A percentile compares a stretch with the other conserved stretches of the same genome.
Evolutionary conservation across 257 asterid genomes (phyloP).

Genomic region (Cynanchum wilfordii): DNA sequence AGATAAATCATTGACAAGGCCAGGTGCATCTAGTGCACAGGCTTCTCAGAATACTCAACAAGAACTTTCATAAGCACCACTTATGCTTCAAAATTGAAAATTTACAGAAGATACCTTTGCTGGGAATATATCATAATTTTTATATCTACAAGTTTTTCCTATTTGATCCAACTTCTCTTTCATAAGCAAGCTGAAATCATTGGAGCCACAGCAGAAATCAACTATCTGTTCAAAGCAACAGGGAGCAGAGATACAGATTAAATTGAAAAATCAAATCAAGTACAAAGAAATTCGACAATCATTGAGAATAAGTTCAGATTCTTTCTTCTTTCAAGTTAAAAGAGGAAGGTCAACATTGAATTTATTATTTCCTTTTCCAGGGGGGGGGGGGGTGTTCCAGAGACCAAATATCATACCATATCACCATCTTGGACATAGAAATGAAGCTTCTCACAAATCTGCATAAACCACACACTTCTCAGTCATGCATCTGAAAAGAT

Average conservation of each 20-base stretch:
- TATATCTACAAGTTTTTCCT: slow-evolving; percentile 63
- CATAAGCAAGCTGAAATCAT: slow-evolving; percentile 84
- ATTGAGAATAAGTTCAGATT: not conserved
- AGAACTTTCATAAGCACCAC: not conserved
- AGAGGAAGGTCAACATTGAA: no score
- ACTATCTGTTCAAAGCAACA: slow-evolving; percentile 56
- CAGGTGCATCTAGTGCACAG: not conserved
- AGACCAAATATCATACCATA: slow-evolving; percentile 45
- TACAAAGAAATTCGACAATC: not conserved
- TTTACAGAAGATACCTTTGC: slow-evolving; percentile 47
- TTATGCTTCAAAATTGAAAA: not conserved
- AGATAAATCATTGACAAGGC: not conserved
- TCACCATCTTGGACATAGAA: slow-evolving; percentile 80
- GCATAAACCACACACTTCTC: slow-evolving; percentile 29
- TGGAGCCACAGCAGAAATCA: slow-evolving; percentile 92
- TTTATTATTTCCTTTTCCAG: no score
- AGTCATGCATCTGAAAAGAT: not conserved
- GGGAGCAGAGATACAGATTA: not conserved
- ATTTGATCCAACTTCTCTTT: slow-evolving; percentile 59
- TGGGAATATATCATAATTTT: slow-evolving; percentile 62
- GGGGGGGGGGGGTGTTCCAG: not conserved
- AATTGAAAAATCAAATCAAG: not conserved
- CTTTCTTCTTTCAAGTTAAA: no score
- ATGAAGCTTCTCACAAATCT: slow-evolving; percentile 76
- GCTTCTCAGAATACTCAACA: not conserved